Percentiles rank a stretch among this genome's conserved stretches.
These are phyloP conservation scores for Aureobasidium musti DNA, from an alignment of 2,329 filamentous ascomycete species.

Conservation along the genomic window DNA sequence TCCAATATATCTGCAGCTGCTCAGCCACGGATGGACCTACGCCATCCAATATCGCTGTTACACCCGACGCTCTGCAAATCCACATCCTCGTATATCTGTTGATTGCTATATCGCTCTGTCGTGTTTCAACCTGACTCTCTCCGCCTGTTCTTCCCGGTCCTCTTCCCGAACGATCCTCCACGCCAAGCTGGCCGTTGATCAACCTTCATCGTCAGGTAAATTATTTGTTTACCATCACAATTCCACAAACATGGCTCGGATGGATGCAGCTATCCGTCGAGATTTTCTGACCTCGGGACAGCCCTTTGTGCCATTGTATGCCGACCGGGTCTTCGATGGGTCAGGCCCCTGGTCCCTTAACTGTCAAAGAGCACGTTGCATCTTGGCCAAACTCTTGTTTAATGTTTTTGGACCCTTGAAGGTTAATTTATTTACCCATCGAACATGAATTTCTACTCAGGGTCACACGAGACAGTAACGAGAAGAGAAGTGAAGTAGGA, in stretches of 20 bases:
- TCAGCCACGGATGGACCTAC: constrained; percentile 18
- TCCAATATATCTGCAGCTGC: constrained; percentile 3
- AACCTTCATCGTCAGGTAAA: constrained; percentile 7
- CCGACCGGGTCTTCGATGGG: background rate
- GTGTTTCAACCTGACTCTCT: constrained; percentile 22
- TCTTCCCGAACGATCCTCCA: constrained; percentile 10
- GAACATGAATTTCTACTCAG: background rate
- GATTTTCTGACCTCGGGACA: background rate
- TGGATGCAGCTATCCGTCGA: background rate
- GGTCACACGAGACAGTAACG: background rate
- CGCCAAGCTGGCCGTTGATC: constrained; percentile 14
- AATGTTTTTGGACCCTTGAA: constrained; percentile 6
- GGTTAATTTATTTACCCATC: background rate
- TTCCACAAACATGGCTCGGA: background rate
- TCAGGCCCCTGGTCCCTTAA: background rate
- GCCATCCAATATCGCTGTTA: constrained; percentile 20
- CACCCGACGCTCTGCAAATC: constrained; percentile 13
- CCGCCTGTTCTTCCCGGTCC: constrained; percentile 19
- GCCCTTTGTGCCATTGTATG: background rate
- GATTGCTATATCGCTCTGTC: constrained; percentile 6
- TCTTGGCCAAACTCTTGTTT: constrained; percentile 23
- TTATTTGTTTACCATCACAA: constrained; percentile 9
- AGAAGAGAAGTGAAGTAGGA: background rate
- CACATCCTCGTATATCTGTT: constrained; percentile 13
- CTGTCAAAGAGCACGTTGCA: constrained; percentile 11